Conservation (phyloP, 2,329 filamentous ascomycete species). For the Trichophyton verrucosum region DNA sequence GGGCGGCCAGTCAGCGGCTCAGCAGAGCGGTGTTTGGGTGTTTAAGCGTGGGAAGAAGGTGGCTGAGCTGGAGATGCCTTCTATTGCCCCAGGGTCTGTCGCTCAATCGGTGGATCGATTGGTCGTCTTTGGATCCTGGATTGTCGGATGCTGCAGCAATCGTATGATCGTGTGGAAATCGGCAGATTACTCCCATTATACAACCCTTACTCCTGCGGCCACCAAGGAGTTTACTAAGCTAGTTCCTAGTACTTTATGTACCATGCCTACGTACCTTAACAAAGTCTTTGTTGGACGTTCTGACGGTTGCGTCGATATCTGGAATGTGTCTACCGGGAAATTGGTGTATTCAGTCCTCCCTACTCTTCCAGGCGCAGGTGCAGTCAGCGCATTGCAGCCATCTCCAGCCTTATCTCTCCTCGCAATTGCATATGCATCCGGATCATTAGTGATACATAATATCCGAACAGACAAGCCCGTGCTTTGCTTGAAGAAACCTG, state of each 20-base stretch:
- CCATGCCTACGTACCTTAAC: slow-evolving; percentile 90
- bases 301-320: slow-evolving; percentile 88
- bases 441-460: slow-evolving; percentile 68
- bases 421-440: slow-evolving; percentile 74
- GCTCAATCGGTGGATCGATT: slow-evolving; percentile 64
- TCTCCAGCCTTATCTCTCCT: slow-evolving; percentile 74
- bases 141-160: slow-evolving; percentile 64
- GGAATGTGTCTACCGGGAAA: slow-evolving; percentile 89
- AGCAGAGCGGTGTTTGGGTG: slow-evolving; percentile 64
- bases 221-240: slow-evolving; percentile 47
- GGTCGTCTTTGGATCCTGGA: slow-evolving; percentile 79
- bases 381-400: slow-evolving; percentile 77
- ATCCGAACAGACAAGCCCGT: slow-evolving; percentile 63
- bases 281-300: slow-evolving; percentile 82
- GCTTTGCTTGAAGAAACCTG: slow-evolving; percentile 54
- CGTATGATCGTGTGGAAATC: slow-evolving; percentile 85
- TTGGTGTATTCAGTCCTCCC: slow-evolving; percentile 82
- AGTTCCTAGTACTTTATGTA: slow-evolving; percentile 67
- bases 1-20: slow-evolving; percentile 48
- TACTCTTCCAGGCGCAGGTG: slow-evolving; percentile 56
- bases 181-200: slow-evolving; percentile 74
- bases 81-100: slow-evolving; percentile 34
- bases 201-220: slow-evolving; percentile 54
- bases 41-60: slow-evolving; percentile 84
- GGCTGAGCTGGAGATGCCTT: slow-evolving; percentile 58